Base-by-base conservation (phyloP, 1,139 yeast species). In the Geotrichum europaeum region DNA sequence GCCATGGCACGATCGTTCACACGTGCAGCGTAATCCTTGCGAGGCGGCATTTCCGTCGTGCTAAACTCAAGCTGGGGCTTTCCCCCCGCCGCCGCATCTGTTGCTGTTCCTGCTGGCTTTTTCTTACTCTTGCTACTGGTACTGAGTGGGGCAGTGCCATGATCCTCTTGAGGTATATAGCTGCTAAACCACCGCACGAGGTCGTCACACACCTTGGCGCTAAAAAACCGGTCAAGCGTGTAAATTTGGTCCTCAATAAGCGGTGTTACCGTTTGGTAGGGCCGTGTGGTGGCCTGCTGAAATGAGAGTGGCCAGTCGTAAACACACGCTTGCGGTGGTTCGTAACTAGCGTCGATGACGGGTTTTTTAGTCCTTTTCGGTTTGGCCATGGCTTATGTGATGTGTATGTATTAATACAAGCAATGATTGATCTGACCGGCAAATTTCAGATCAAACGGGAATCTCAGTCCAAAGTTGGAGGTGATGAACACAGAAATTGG, bases 1-100 rank as follows among this genome's bases (percentile, higher is more conserved):
- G 81, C 64, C 2, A 79, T 70, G 5, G 77, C 73, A 30, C 89
- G 70, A 66, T 84, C 89, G 66, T 85, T 85, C 50, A 79, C 79
- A 47, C 89, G 73, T 0, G 84, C 82, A 1, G 89, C 89, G 66
- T 84, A 84, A 22, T 78, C 81, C 65, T 76, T 81, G 25, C 63
- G 62, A 4, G 65, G 65, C 7, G 65, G 65, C 56, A 63, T 49
- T 34, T 59, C 63, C 1, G 67, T 65, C 1, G 67, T 64, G 7
- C 55, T 59, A 56, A 65, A 64, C 49, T 54, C 62, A 24, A 59
- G 53, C 20, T 28, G 49, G 22, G 47, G 22, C 49, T 55, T 55
- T 7, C 45, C 28, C 10, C 30, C 28, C 15, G 43, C 49, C 20
- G 30, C 22, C 18, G 49, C 53, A 25, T 34, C 51, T 81, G 77